Percentiles rank a stretch among this genome's conserved stretches.
Evolutionary conservation across 2,329 filamentous ascomycete species (phyloP).

Genomic region (Paraphoma chrysanthemicola): DNA sequence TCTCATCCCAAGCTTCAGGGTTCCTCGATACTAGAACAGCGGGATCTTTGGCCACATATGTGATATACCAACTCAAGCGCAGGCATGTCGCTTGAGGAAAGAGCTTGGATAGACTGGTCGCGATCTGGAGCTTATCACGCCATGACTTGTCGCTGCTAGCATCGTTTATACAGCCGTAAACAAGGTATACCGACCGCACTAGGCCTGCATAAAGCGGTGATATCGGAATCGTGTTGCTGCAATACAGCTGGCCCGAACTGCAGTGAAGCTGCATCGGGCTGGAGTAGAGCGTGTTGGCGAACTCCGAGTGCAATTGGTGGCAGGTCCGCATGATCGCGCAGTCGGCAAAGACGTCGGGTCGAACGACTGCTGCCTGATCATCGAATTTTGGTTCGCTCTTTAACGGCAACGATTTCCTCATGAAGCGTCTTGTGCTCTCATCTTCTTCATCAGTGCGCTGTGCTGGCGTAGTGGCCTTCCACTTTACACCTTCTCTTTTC

Average conservation of each 20-base stretch:
- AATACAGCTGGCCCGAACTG: not conserved
- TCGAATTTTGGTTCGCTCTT: no score
- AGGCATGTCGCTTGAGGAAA: not conserved
- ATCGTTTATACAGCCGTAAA: not conserved
- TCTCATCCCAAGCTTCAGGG: not conserved
- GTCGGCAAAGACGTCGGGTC: not conserved
- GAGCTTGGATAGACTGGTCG: not conserved
- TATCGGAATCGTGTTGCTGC: not conserved
- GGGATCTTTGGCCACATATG: not conserved
- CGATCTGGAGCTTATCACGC: not conserved
- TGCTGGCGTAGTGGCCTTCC: not conserved
- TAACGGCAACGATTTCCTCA: not conserved
- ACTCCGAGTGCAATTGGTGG: slow-evolving; percentile 5
- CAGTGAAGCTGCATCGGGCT: not conserved
- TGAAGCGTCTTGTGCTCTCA: no score
- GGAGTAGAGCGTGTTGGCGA: slow-evolving; percentile 3
- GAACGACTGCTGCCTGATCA: not conserved
- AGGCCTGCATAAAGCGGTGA: not conserved
- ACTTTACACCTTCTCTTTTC: not conserved
- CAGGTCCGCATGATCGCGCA: slow-evolving; percentile 5
- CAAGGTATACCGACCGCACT: not conserved
- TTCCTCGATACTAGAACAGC: not conserved
- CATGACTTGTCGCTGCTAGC: not conserved
- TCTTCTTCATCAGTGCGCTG: not conserved
- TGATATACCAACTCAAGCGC: not conserved